Evolutionary conservation across 495 filamentous ascomycete species (phyloP), one percentile per base, ranked within the genome.

Genomic region (Sporormia fimetaria): DNA sequence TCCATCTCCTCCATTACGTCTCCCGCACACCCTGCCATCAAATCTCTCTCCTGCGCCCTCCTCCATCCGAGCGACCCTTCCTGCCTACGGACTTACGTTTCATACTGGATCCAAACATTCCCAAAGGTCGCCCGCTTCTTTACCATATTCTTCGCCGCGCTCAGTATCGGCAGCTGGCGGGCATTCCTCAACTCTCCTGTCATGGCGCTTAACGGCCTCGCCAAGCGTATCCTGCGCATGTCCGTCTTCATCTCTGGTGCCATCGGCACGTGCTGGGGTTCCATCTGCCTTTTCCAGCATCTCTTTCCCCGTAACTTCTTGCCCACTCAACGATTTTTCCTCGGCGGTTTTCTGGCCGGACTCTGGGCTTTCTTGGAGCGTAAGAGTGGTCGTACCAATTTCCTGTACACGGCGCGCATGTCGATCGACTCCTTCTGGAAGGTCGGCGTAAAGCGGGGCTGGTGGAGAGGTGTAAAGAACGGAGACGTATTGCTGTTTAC

Each of bases 61-160:
- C 74, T 95, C n/a, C 90, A 98, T 59, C 88, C 90, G 0, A 63
- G 70, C 15, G 80, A 87, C 47, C 87, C 90, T 3, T 87, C 78
- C 43, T 98, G 90, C 64, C 68, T 75, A 18, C 81, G 80, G 12
- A 88, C 85, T 2, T 88, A 87, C 64, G 57, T 94, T 26, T 79
- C 80, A 36, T 84, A 87, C 58, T 80, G 81, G 66, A 69, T 93
- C 25, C 75, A 71, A 25, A 78, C 81, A 24, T 87, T 92, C 58
- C 87, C 88, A 0, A 63, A 65, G 5, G 61, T 92, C n/a, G 74
- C 80, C 0, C 78, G 81, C 15, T 74, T 88, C 62, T 73, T 94
- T 57, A 68, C 79, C 2, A 52, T 81, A 12, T 60, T 86, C 41
- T 83, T 79, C 55, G 65, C 78, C 21, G 74, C 76, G 8, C 58